Evolutionary conservation across 129 eudicot genomes (phyloP), one percentile per base, ranked within the genome.

Genomic region (Glebionis coronaria): DNA sequence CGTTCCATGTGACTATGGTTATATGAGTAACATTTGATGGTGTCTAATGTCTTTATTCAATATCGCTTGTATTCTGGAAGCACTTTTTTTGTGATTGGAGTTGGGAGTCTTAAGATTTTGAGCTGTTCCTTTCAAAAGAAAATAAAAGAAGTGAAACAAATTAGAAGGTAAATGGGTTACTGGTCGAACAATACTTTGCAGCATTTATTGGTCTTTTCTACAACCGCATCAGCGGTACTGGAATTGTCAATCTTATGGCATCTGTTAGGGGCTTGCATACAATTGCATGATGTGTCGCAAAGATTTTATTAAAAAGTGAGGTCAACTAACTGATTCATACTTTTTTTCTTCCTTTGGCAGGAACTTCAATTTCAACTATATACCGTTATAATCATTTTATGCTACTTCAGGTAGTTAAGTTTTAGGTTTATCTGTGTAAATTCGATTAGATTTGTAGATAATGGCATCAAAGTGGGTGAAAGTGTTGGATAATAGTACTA

Each of bases 381-480:
- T 63, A 69, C 67, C 65, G 19, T 71, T 79, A 46, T 66, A 58
- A 65, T 67, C 46, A 64, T 68, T 20, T 19, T 51, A 45, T 62
- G 40, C 20, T 69, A 38, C 71, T 68, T 38, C 58, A 44, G 51
- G 18, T 64, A 68, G 65, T 58, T 67, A 67, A 60, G 66, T 69
- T 68, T 69, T 76, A 50, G 71, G 67, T 46, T 53, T 38, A 13
- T 44, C 54, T 53, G 75, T 70, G 91, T 77, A 73, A 61, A 77
- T 79, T 69, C 68, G 9, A 38, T 67, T 73, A 59, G 57, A 38
- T 75, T 62, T 69, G 79, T 73, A 76, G 83, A 74, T 79, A 73
- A 85, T 85, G 91, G 83, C 80, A 23, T 56, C 84, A 40, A 76
- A 65, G 55, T 72, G 68, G 74, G 83, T 78, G 42, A 79, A 79